These are phyloP conservation scores for Cordyceps tenuipes DNA, from an alignment of 2,329 filamentous ascomycete genomes.

Conservation along the genomic window DNA sequence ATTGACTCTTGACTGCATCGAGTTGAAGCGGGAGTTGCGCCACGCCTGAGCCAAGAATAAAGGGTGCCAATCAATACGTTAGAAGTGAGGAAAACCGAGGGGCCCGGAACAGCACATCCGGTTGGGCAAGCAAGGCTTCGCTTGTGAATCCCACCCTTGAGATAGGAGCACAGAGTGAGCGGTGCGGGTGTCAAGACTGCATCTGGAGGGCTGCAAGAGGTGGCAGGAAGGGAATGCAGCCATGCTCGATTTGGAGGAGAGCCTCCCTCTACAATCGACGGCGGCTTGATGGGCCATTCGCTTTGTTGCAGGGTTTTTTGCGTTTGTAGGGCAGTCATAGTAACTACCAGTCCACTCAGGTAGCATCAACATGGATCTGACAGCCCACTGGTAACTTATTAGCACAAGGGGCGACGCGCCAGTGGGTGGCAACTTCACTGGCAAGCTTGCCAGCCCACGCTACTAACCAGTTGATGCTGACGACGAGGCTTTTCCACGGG, in stretches of 20 bases:
- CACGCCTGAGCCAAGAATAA: neutral
- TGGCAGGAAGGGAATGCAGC: neutral
- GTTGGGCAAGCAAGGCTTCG: neutral
- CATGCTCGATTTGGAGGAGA: neutral
- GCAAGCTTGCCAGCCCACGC: neutral
- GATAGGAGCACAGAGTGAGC: neutral
- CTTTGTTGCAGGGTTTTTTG: neutral
- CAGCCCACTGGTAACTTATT: neutral
- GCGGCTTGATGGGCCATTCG: neutral
- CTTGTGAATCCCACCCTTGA: neutral
- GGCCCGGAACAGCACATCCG: neutral
- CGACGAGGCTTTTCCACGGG: constrained; percentile 27
- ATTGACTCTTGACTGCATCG: neutral
- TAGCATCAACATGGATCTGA: neutral
- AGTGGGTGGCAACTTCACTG: neutral
- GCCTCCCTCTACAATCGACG: neutral
- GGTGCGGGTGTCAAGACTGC: neutral
- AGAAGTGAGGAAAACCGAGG: neutral
- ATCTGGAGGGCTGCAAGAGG: neutral
- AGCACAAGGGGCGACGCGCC: neutral
- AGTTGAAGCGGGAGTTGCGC: neutral
- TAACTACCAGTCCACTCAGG: neutral
- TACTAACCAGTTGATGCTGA: constrained; percentile 11
- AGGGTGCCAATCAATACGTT: neutral
- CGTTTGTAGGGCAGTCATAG: neutral